Evolutionary conservation across 768 basidiomycete species (phyloP).

Genomic region (Mycena venus): DNA sequence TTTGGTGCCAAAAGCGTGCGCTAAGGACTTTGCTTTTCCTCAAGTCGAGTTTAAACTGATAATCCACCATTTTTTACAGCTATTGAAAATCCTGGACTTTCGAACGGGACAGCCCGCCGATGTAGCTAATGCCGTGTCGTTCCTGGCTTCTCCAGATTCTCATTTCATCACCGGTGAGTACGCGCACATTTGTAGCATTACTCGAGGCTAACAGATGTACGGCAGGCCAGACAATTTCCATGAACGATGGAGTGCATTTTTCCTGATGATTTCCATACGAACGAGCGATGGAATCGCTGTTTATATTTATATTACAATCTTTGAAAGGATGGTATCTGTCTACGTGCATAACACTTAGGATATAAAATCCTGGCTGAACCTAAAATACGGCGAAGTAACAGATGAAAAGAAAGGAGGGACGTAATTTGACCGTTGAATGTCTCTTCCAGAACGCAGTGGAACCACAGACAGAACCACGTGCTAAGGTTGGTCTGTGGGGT

Average conservation of each 20-base stretch:
- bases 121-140: slow-evolving; percentile 39
- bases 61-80: not conserved
- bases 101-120: slow-evolving; percentile 31
- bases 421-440: too few species aligned
- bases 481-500: too few species aligned
- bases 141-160: slow-evolving; percentile 42
- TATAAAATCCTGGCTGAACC: too few species aligned
- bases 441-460: too few species aligned
- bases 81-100: slow-evolving; percentile 8
- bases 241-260: slow-evolving; percentile 21
- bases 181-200: not conserved
- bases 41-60: not conserved
- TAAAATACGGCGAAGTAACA: too few species aligned
- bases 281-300: too few species aligned
- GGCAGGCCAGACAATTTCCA: slow-evolving; percentile 19
- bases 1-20: not conserved
- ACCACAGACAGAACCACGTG: too few species aligned
- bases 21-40: not conserved
- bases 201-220: not conserved
- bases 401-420: too few species aligned
- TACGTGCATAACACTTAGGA: too few species aligned
- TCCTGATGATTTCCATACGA: not conserved
- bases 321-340: too few species aligned
- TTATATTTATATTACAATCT: too few species aligned
- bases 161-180: slow-evolving; percentile 41